These are phyloP conservation scores for Polyplosphaeria fusca DNA, from an alignment of 495 filamentous ascomycete genomes.

Conservation along the genomic window DNA sequence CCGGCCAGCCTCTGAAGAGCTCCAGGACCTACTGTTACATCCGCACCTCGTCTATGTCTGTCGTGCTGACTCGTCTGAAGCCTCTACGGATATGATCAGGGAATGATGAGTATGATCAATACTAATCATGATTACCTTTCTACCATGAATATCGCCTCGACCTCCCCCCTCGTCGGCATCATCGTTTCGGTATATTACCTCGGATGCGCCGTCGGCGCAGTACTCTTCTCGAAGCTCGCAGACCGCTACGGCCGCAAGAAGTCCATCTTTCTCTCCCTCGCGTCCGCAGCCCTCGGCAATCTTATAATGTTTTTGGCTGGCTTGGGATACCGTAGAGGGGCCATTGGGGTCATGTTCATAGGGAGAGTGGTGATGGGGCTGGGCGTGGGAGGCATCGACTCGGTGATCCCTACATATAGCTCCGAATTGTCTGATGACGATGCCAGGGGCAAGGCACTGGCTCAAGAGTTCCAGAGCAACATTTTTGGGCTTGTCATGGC, in stretches of 20 bases:
- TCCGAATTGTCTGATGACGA: conserved; percentile 51
- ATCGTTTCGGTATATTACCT: conserved; percentile 61
- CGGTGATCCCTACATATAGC: conserved; percentile 56
- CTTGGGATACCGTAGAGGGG: conserved; percentile 43
- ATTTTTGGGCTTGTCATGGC: conserved; percentile 58
- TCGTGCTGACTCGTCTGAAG: too few species aligned
- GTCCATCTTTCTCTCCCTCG: conserved; percentile 50
- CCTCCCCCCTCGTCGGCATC: conserved; percentile 51
- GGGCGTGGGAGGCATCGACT: conserved; percentile 57
- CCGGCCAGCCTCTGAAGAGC: too few species aligned
- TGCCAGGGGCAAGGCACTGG: conserved; percentile 51
- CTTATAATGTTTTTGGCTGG: conserved; percentile 55
- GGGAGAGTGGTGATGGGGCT: conserved; percentile 56
- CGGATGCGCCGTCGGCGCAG: conserved; percentile 52
- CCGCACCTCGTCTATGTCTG: too few species aligned
- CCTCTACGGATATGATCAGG: conserved; percentile 56
- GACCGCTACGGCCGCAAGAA: conserved; percentile 51
- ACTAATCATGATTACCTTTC: conserved; percentile 54
- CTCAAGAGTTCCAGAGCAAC: conserved; percentile 58
- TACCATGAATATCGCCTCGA: conserved; percentile 52
- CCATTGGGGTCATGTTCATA: conserved; percentile 49
- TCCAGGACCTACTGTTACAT: too few species aligned
- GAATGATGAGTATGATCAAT: conserved; percentile 61
- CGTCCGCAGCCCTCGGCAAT: conserved; percentile 50
- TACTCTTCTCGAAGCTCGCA: conserved; percentile 49